Base-by-base conservation (phyloP, 352 stramenopile genomes). In the Globisporangium mamillatum region DNA sequence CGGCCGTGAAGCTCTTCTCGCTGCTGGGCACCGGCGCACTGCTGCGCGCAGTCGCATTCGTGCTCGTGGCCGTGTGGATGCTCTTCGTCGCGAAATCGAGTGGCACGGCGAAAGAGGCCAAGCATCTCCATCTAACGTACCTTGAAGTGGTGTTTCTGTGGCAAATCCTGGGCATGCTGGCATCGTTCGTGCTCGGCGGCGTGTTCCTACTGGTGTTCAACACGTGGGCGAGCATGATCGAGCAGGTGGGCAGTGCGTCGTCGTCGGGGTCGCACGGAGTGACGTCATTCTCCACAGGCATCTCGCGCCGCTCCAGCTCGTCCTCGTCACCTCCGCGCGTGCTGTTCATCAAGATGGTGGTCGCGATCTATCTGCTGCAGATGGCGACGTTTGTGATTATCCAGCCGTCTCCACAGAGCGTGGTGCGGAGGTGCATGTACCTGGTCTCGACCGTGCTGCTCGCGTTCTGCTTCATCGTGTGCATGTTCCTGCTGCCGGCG, bases 171-270 rank as follows among this genome's bases (percentile, higher is more conserved):
- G 74, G 79, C 24, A 78, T 83, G 64, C 58, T 80, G 10, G 77
- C 69, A 10, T 79, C 81, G 1, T 66, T 84, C 16, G 73, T 80
- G 41, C 72, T 90, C 22, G 75, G 77, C 48, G 70, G 76, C 29
- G 79, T 88, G 25, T 86, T 90, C 66, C 65, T 90, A 38, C 60
- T 90, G 29, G 74, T 90, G 38, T 86, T 90, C 66, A 88, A 86
- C 58, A 90, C 81, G 46, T 90, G 81, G 79, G 81, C 81, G 3
- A 70, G 76, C 55, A 90, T 90, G 79, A 79, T 90, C 65, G 81
- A 88, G 62, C 76, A 81, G 36, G 81, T 90, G 38, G 74, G 73
- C 18, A 73, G 54, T 8, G 53, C 63, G 58, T 46, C 63, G 7
- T 64, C 58, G 34, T 36, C 29, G 3, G 56, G 29, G 16, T 36